These are phyloP conservation scores for Rhodotorula taiwanensis DNA, from an alignment of 768 basidiomycete genomes.

Conservation along the genomic window DNA sequence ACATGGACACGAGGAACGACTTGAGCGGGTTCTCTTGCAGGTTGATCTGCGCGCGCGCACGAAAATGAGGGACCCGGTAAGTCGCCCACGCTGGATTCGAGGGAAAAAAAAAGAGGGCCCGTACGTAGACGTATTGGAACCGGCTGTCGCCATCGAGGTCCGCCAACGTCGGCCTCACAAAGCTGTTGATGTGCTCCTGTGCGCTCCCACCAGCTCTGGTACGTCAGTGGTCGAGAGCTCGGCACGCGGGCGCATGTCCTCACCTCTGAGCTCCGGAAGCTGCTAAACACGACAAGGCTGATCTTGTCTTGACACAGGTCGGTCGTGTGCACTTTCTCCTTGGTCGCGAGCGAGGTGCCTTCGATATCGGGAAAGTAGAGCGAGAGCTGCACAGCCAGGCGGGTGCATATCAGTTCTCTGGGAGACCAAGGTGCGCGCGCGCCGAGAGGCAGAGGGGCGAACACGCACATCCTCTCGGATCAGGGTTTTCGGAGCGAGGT, in stretches of 20 bases:
- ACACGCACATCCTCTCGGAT: constrained; percentile 79
- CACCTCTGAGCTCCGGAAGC: constrained; percentile 82
- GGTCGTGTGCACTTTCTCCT: constrained; percentile 63
- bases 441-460: neutral
- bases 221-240: too few species aligned
- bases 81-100: too few species aligned
- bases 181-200: constrained; percentile 72
- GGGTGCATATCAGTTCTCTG: neutral
- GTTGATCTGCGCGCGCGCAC: constrained; percentile 74
- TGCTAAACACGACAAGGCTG: constrained; percentile 73
- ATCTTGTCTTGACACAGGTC: constrained; percentile 67
- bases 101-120: too few species aligned
- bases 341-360: constrained; percentile 60
- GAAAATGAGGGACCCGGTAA: too few species aligned
- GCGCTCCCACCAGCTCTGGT: neutral
- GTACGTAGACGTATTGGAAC: constrained; percentile 44
- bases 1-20: constrained; percentile 78
- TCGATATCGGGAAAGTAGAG: constrained; percentile 81
- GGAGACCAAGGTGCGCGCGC: neutral
- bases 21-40: constrained; percentile 90
- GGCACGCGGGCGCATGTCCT: too few species aligned
- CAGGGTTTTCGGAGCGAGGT: constrained; percentile 81
- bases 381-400: constrained; percentile 58
- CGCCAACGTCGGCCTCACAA: constrained; percentile 46
- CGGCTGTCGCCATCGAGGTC: constrained; percentile 39